These are phyloP conservation scores for Medicago ruthenica DNA, from an alignment of 306 rosid species.

Conservation along the genomic window DNA sequence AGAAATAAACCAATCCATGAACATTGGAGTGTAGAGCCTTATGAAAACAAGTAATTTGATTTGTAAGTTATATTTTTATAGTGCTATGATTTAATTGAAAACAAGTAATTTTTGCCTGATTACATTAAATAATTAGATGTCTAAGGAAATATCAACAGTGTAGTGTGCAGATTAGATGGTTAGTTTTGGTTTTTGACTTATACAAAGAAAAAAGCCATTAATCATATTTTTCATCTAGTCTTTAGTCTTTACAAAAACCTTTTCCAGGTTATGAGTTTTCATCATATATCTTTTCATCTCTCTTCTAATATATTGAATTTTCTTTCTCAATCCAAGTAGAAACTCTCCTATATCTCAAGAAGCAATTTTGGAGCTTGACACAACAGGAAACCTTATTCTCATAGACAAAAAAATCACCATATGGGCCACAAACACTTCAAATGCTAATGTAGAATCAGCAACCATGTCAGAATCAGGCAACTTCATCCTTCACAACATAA, in stretches of 20 bases:
- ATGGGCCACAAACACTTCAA: conserved; percentile 86
- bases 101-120: too few species aligned
- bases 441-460: conserved; percentile 58
- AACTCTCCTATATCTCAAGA: conserved; percentile 67
- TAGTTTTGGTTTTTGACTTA: conserved; percentile 44
- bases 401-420: conserved; percentile 55
- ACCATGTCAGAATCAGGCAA: conserved; percentile 81
- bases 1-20: too few species aligned
- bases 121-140: too few species aligned
- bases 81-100: too few species aligned
- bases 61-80: too few species aligned
- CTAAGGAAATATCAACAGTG: too few species aligned
- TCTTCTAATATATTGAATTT: conserved; percentile 57
- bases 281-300: conserved; percentile 19
- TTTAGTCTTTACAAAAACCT: conserved; percentile 64
- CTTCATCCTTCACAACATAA: conserved; percentile 62
- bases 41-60: too few species aligned
- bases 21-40: too few species aligned
- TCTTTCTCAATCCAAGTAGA: conserved; percentile 71
- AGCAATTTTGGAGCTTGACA: conserved; percentile 79
- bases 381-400: conserved; percentile 82
- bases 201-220: conserved; percentile 26
- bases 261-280: conserved; percentile 56
- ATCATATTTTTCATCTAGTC: conserved; percentile 54
- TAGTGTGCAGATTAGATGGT: too few species aligned